A percentile compares a stretch with the other conserved stretches of the same genome.
Evolutionary conservation across 768 basidiomycete species (phyloP).

Genomic region (Daedaleopsis sinensis): DNA sequence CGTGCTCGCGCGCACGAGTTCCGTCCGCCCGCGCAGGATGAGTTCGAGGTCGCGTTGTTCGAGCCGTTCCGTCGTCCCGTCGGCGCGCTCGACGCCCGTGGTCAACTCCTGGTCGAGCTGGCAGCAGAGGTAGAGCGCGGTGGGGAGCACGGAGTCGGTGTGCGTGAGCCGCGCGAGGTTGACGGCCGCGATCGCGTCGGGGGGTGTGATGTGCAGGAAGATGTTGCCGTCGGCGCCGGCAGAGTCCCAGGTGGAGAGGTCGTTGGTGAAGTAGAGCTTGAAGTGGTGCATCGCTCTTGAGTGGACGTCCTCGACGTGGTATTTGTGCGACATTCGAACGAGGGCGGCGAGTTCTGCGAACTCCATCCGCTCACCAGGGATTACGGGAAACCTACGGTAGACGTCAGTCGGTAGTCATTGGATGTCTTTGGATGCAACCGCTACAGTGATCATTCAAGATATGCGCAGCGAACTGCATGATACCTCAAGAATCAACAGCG

Average conservation of each 20-base stretch:
- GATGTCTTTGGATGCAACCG: too few relatives aligned
- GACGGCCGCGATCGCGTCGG: conserved; percentile 20
- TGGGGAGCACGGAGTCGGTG: conserved; percentile 22
- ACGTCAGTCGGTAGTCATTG: too few relatives aligned
- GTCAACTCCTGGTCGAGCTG: conserved; percentile 19
- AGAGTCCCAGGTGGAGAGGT: conserved; percentile 21
- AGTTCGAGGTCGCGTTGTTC: conserved; percentile 19
- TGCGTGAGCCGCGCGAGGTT: conserved; percentile 26
- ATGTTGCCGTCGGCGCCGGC: conserved; percentile 22
- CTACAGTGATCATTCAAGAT: too few relatives aligned
- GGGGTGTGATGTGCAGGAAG: conserved; percentile 23
- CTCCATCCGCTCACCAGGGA: conserved; percentile 16
- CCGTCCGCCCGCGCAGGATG: conserved; percentile 34
- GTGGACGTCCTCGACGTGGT: conserved; percentile 22
- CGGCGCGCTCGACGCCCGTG: conserved; percentile 17
- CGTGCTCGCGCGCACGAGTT: conserved; percentile 37
- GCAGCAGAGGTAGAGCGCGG: conserved; percentile 25
- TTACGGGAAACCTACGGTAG: conserved; percentile 14
- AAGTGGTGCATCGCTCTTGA: conserved; percentile 20
- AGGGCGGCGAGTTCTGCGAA: conserved; percentile 24
- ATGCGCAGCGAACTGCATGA: too few relatives aligned
- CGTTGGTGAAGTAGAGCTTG: conserved; percentile 23
- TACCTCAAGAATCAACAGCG: too few relatives aligned
- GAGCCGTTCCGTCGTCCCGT: conserved; percentile 19
- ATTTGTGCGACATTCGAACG: conserved; percentile 27